Base-by-base conservation (phyloP, 1,284 basidiomycete genomes). In the Hypsizygus ulmarius region DNA sequence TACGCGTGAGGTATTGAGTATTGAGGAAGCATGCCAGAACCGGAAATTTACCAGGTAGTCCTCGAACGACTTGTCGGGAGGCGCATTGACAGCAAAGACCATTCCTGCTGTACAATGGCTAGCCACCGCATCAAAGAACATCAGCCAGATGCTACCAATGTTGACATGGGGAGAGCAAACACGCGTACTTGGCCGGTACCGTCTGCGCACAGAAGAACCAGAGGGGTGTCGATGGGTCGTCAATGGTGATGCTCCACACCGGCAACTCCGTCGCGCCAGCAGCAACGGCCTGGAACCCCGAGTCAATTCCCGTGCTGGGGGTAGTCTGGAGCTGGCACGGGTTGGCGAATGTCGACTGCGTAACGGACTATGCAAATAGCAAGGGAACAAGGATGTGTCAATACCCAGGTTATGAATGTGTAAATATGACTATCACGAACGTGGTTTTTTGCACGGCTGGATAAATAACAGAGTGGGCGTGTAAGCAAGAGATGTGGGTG, bases 181-280 rank as follows among this genome's bases (percentile, higher is more conserved):
- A 39, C 16, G 18, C 58, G 56, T 58, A 65, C 64, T 40, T 46
- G 0, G 56, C 63, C 19, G 65, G 67, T 18, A 1, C 48, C 58
- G 58, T 73, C 66, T 65, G 82, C 59, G 62, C 64, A 42, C 75
- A 77, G 68, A 65, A 77, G 65, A 78, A 77, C 76, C 76, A 79
- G n/a, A 75, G 57, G n/a, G 75, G 72, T 3, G 58, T 51, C 15
- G 64, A 59, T 3, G 66, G 58, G 49, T 73, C 63, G 40, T 62
- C 58, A 27, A 76, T 56, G 36, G 64, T 71, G 59, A 74, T 65
- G 25, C 58, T 68, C 65, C 67, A 75, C 28, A 63, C 52, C 7
- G 71, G 68, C 42, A 69, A 55, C 9, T 50, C 14, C 1, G 64
- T 55, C 3, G 66, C 57, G 43, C 50, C 54, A 12, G 62, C 43